phyloP scores from a whole-genome alignment of 2,329 filamentous ascomycete genomes.

The Stenocarpella maydis region DNA sequence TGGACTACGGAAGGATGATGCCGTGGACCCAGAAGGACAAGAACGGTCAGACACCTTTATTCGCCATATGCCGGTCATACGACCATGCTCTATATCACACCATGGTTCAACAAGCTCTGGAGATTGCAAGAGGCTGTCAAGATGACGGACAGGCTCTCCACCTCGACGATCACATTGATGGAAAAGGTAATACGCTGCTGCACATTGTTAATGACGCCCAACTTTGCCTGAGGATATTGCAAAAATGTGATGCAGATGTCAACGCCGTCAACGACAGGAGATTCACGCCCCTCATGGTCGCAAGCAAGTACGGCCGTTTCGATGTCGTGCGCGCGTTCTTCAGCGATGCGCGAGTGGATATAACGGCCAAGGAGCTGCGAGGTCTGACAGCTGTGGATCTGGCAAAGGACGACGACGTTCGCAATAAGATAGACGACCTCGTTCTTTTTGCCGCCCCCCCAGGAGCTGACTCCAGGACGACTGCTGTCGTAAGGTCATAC shows the following conservation, averaged over 20 bases:
- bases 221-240: slow-evolving; percentile 77
- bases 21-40: slow-evolving; percentile 93
- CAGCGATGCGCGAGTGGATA: slow-evolving; percentile 85
- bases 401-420: slow-evolving; percentile 96
- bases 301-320: slow-evolving; percentile 95
- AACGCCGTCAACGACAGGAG: slow-evolving; percentile 95
- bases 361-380: slow-evolving; percentile 82
- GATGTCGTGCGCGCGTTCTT: slow-evolving; percentile 93
- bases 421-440: slow-evolving; percentile 95
- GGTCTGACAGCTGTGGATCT: slow-evolving; percentile 94
- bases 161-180: slow-evolving; percentile 90
- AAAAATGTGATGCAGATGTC: slow-evolving; percentile 90
- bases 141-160: slow-evolving; percentile 82
- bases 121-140: slow-evolving; percentile 77
- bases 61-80: slow-evolving; percentile 93
- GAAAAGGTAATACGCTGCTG: slow-evolving; percentile 92
- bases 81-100: slow-evolving; percentile 85
- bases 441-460: slow-evolving; percentile 80
- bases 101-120: slow-evolving; percentile 87
- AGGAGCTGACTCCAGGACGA: slow-evolving; percentile 80
- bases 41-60: slow-evolving; percentile 97
- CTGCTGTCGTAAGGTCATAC: slow-evolving; percentile 91
- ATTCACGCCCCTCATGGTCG: slow-evolving; percentile 96
- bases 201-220: slow-evolving; percentile 91
- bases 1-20: slow-evolving; percentile 76